Evolutionary conservation across 108 stramenopile genomes (phyloP).

Genomic region (Mediolabrus comicus): DNA sequence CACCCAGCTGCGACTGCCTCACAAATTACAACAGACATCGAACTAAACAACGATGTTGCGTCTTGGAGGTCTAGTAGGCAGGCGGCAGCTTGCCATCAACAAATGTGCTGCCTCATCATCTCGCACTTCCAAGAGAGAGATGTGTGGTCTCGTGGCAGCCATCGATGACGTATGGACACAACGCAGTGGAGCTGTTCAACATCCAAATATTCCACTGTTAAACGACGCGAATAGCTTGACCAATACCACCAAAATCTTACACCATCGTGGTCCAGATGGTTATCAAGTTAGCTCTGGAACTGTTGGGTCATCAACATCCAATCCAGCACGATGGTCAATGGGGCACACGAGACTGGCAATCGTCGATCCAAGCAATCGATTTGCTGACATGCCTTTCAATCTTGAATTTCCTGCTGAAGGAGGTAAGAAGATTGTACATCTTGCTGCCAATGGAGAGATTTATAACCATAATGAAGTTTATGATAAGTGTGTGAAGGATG

Average conservation of each 20-base stretch:
- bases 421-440: conserved; percentile 35
- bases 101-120: neutral
- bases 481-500: conserved; percentile 41
- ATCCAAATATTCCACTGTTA: conserved; percentile 36
- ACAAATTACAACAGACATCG: neutral
- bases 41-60: neutral
- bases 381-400: conserved; percentile 70
- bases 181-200: neutral
- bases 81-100: neutral
- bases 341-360: conserved; percentile 73
- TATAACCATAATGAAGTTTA: conserved; percentile 69
- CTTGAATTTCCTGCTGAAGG: conserved; percentile 41
- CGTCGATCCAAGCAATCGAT: conserved; percentile 59
- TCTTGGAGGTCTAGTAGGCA: neutral
- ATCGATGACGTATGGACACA: conserved; percentile 56
- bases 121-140: neutral
- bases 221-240: conserved; percentile 24
- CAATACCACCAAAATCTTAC: conserved; percentile 40
- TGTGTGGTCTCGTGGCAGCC: conserved; percentile 54
- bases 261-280: conserved; percentile 68
- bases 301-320: conserved; percentile 14
- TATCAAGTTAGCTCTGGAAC: conserved; percentile 37
- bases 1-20: neutral
- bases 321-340: conserved; percentile 31
- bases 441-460: conserved; percentile 80